Evolutionary conservation across 2,329 filamentous ascomycete species (phyloP), one percentile per base, ranked within the genome.

Genomic region (Knufia petricola): DNA sequence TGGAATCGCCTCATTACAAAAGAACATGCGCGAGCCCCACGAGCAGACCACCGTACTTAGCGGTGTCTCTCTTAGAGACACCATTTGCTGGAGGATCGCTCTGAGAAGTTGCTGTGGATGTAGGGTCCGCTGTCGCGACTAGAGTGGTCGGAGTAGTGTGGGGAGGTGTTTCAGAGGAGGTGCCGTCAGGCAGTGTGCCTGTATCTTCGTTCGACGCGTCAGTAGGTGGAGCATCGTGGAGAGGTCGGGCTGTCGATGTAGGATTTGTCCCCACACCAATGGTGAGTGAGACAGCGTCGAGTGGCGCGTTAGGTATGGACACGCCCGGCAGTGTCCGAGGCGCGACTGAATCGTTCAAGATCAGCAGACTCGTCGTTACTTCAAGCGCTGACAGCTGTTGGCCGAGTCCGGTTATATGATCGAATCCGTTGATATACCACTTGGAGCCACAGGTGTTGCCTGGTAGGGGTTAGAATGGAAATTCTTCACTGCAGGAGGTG

Each of bases 371-470:
- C 24, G 55, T 55, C 48, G 86, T 66, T 13, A 80, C 74, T 30
- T 78, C 75, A 31, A 85, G 67, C 0, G 79, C 81, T 55, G 76
- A 81, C 73, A 86, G 82, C 68, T 85, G 79, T 62, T 83, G 72
- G 39, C 83, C 77, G 3, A 86, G 79, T 43, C 82, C 82, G 9
- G 69, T 72, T 49, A 70, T 75, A 34, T 74, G 74, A 52, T 81
- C 77, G 56, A 71, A 85, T 2, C 56, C 58, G 0, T 71, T 67
- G 0, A 64, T 58, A 32, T 68, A 73, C 82, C 82, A 87, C 55
- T 74, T 75, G 55, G 82, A 77, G 6, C 81, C 79, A 59, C 84
- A 87, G 13, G 71, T 71, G 19, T 75, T 73, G 10, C n/a, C n/a
- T n/a, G n/a, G n/a, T n/a, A n/a, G n/a, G n/a, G n/a, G n/a, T n/a